Conservation (phyloP, 345 rosid species). For the Bretschneidera sinensis region DNA sequence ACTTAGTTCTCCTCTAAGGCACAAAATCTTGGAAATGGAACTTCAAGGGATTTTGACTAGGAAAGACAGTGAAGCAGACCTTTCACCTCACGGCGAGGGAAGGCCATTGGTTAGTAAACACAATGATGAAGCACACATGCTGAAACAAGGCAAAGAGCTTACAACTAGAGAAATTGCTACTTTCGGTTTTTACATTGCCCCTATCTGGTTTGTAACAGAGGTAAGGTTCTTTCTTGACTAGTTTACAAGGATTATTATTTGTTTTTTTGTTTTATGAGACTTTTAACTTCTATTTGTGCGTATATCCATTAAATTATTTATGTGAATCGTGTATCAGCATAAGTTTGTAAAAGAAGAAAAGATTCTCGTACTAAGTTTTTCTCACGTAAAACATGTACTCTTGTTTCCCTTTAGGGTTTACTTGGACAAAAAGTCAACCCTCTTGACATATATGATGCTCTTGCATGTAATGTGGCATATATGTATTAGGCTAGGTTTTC, state of each 20-base stretch:
- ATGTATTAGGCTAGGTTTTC: too few relatives aligned
- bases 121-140: not conserved
- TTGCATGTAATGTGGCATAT: too few relatives aligned
- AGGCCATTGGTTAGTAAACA: conserved; percentile 1
- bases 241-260: not conserved
- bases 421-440: too few relatives aligned
- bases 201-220: conserved; percentile 49
- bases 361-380: too few relatives aligned
- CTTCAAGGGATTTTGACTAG: not conserved
- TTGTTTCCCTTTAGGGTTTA: not conserved
- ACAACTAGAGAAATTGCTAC: conserved; percentile 14
- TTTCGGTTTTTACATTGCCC: conserved; percentile 23
- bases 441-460: too few relatives aligned
- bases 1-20: not conserved
- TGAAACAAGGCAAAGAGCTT: conserved; percentile 6
- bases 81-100: conserved; percentile 4
- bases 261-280: not conserved
- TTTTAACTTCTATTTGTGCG: not conserved
- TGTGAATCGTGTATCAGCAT: not conserved
- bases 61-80: not conserved
- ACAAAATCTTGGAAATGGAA: not conserved
- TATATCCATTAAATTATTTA: too few relatives aligned
- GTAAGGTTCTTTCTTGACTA: conserved; percentile 16
- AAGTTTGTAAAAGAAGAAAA: not conserved
- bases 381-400: not conserved